Evolutionary conservation across 352 stramenopile genomes (phyloP).

Genomic region (Blastocystis sp.): DNA sequence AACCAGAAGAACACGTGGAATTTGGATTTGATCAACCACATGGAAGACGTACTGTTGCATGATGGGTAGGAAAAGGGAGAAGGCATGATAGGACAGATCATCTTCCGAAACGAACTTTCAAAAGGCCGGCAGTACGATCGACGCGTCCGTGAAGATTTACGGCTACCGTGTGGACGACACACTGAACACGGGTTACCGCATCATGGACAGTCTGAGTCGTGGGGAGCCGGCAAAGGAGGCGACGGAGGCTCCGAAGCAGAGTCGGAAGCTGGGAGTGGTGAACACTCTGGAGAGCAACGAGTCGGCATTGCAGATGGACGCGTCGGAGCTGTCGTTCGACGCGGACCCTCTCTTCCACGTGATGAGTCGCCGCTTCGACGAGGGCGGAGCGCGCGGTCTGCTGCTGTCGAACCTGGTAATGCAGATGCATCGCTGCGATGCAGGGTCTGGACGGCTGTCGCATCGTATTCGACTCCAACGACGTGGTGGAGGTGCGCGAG

Average conservation of each 20-base stretch:
- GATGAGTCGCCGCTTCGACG: constrained; percentile 70
- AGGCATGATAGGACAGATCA: neutral
- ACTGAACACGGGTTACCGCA: constrained; percentile 86
- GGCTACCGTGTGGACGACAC: constrained; percentile 93
- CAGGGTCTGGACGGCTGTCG: constrained; percentile 64
- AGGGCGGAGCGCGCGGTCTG: constrained; percentile 69
- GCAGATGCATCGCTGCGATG: neutral
- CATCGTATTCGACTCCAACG: constrained; percentile 69
- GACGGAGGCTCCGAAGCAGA: neutral
- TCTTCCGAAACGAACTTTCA: constrained; percentile 76
- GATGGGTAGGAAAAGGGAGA: neutral
- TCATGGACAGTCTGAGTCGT: constrained; percentile 87
- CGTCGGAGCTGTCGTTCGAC: constrained; percentile 67
- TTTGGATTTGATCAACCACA: constrained; percentile 55
- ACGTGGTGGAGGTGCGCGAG: constrained; percentile 55
- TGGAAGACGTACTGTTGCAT: constrained; percentile 46
- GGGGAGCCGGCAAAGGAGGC: neutral
- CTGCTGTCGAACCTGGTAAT: constrained; percentile 65
- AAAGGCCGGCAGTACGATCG: constrained; percentile 86
- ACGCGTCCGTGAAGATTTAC: constrained; percentile 96
- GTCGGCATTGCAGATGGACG: constrained; percentile 65
- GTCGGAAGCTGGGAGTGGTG: neutral
- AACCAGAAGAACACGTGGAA: constrained; percentile 57
- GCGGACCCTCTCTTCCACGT: constrained; percentile 71
- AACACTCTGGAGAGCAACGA: constrained; percentile 43